These are phyloP conservation scores for Geotrichum cucujoidarum DNA, from an alignment of 1,139 yeast species.

Conservation along the genomic window DNA sequence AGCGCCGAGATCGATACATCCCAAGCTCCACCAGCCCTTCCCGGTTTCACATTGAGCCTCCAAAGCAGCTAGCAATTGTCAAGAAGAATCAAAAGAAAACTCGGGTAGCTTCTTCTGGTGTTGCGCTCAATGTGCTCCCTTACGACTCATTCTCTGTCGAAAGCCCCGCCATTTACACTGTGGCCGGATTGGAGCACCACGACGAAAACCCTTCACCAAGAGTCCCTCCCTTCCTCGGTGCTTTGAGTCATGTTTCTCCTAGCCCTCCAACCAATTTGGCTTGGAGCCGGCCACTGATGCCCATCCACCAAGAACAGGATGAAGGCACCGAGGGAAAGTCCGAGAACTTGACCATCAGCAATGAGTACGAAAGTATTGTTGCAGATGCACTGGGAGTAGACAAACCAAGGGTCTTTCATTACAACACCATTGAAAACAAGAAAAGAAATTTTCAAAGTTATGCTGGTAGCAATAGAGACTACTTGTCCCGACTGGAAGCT, in stretches of 20 bases:
- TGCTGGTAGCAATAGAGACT: conserved; percentile 14
- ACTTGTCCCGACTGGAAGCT: not conserved
- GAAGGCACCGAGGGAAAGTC: conserved; percentile 9
- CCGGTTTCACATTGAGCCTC: conserved; percentile 10
- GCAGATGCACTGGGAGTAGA: conserved; percentile 12
- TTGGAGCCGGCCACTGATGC: too few relatives aligned
- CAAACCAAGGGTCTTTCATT: conserved; percentile 11
- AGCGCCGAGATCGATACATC: conserved; percentile 10
- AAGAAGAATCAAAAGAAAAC: not conserved
- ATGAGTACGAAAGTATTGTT: not conserved
- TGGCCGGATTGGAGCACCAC: not conserved
- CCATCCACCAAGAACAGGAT: not conserved
- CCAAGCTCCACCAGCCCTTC: conserved; percentile 13
- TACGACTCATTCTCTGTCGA: not conserved
- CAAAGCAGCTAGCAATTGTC: not conserved
- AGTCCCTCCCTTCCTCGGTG: conserved; percentile 4
- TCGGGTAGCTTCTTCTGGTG: conserved; percentile 10
- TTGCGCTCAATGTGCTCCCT: conserved; percentile 8
- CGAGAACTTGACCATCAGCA: conserved; percentile 5
- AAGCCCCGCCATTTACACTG: not conserved
- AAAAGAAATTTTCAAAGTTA: not conserved
- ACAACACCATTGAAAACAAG: conserved; percentile 5
- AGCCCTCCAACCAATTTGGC: too few relatives aligned
- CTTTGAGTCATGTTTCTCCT: not conserved
- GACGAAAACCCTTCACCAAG: not conserved